Conservation (phyloP, 192 early-diverging fungal species). For the Coemansia sp. region DNA sequence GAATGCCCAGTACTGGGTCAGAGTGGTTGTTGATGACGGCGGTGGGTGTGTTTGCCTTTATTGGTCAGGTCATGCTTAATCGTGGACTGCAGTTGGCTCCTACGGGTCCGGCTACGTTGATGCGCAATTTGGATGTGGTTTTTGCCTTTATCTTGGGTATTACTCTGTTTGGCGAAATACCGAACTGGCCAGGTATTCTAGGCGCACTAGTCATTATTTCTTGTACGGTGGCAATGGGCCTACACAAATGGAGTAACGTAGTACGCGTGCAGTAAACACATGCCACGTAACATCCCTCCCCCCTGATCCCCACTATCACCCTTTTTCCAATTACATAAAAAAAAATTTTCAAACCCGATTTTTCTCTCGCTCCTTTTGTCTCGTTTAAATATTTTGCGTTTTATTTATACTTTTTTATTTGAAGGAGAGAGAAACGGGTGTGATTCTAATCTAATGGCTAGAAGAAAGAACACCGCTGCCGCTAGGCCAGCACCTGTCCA, state of each 20-base stretch:
- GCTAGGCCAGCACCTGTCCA: not conserved
- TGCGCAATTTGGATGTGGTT: constrained; percentile 81
- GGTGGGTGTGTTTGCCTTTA: constrained; percentile 66
- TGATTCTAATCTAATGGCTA: not conserved
- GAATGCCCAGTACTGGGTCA: constrained; percentile 34
- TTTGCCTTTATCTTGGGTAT: constrained; percentile 80
- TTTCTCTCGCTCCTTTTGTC: not conserved
- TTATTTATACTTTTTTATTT: not conserved
- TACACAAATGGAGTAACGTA: constrained; percentile 60
- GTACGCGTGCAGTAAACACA: too few relatives aligned
- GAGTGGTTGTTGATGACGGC: constrained; percentile 58
- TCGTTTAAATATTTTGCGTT: not conserved
- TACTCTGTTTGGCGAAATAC: constrained; percentile 68
- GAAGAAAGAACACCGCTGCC: constrained; percentile 1
- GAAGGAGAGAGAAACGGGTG: not conserved
- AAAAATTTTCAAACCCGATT: not conserved
- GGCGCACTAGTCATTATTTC: constrained; percentile 69
- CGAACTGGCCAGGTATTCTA: constrained; percentile 56
- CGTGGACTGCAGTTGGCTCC: constrained; percentile 74
- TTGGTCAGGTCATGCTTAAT: constrained; percentile 76
- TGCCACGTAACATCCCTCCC: too few relatives aligned
- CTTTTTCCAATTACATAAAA: not conserved
- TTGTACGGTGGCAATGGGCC: constrained; percentile 64
- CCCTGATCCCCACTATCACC: too few relatives aligned
- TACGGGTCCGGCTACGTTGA: constrained; percentile 73